These are phyloP conservation scores for Sisymbrium altissimum DNA, from an alignment of 345 rosid species.

Conservation along the genomic window DNA sequence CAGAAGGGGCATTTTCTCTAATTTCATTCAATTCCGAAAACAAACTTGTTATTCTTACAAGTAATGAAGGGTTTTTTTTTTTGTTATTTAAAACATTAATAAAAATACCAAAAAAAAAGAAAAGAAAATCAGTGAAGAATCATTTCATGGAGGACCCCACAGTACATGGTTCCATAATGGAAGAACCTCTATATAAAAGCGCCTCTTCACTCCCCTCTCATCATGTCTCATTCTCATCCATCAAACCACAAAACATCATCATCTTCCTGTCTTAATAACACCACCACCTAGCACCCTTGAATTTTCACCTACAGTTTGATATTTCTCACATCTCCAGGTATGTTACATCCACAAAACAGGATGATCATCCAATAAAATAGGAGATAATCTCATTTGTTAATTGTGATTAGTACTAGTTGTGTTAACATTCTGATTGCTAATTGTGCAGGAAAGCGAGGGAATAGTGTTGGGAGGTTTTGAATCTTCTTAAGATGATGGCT, in stretches of 20 bases:
- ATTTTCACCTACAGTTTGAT: background rate
- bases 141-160: slow-evolving; percentile 53
- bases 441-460: slow-evolving; percentile 33
- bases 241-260: slow-evolving; percentile 19
- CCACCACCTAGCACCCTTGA: background rate
- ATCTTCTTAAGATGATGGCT: slow-evolving; percentile 38
- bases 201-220: slow-evolving; percentile 22
- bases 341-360: background rate
- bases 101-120: background rate
- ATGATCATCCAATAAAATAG: background rate
- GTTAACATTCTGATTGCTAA: slow-evolving; percentile 23
- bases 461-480: background rate
- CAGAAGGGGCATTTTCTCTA: background rate
- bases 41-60: background rate
- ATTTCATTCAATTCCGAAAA: background rate
- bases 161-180: slow-evolving; percentile 55
- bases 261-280: background rate
- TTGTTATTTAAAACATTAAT: background rate
- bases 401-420: slow-evolving; percentile 39
- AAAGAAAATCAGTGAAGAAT: slow-evolving; percentile 2
- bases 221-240: slow-evolving; percentile 29
- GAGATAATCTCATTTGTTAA: background rate
- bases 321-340: slow-evolving; percentile 19
- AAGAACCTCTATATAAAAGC: slow-evolving; percentile 43
- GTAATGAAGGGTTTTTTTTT: background rate